Base-by-base conservation (phyloP, 257 asterid species). In the Parsonsia alboflavescens region DNA sequence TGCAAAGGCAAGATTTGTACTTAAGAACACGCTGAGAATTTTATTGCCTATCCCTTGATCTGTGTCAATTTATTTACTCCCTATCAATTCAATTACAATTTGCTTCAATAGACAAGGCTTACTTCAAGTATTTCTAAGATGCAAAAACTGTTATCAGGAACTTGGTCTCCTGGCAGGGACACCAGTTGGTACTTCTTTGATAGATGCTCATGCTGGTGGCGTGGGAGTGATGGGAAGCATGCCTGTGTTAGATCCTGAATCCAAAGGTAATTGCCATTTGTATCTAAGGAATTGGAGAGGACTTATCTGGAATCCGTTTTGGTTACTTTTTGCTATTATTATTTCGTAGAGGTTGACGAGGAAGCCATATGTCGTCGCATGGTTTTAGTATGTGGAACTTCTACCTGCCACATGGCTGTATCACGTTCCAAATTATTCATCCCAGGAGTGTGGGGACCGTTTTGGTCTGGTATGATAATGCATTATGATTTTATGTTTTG, bases 391-490 rank as follows among this genome's bases (percentile, higher is more conserved):
- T 94, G 99, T 75, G 99, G 99, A 83, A 94, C 99, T 81, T 94
- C 98, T 52, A 94, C 97, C 66, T 94, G 99, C 82, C 99, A 94
- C 81, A 88, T 94, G 99, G 93, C 92, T 82, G 83, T 94, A 66
- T 90, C 99, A 52, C 84, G 71, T 82, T 77, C 78, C 80, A 94
- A 92, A 79, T 77, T 94, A 84, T 92, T 94, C 88, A 89, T 92
- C 79, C 99, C 99, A n/a, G 99, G 99, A 69, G 93, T 94, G 49
- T 94, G 99, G 99, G 99, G 99, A 74, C 99, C 99, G 46, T 94
- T 88, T 87, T 94, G 99, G 99, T 94, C 98, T 80, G 97, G 98
- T 93, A 84, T 75, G 81, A 56, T 73, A 30, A 48, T 41, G 5
- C 3, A 68, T 68, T 26, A 61, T 15, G 33, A 54, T 49, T 63